Percentiles rank a stretch among this genome's conserved stretches.
Conservation (phyloP, 1,139 yeast genomes). For the Hemisphaericaspora xylanilytica region DNA sequence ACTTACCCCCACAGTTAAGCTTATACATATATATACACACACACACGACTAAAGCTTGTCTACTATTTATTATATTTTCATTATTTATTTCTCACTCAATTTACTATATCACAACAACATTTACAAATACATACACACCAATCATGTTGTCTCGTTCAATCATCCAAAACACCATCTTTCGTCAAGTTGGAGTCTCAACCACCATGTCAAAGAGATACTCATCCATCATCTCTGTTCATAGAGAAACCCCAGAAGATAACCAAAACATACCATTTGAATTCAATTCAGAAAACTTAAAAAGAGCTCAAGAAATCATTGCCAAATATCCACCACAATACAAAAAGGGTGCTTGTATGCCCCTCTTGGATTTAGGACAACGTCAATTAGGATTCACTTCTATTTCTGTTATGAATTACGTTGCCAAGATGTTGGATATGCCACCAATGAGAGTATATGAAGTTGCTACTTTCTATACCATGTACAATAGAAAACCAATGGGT, state of each 20-base stretch:
- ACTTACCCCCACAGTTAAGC: too few species aligned
- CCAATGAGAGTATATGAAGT: constrained; percentile 96
- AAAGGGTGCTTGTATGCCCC: constrained; percentile 87
- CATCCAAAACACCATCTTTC: constrained; percentile 7
- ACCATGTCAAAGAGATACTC: constrained; percentile 27
- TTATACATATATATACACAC: too few species aligned
- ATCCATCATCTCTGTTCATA: constrained; percentile 63
- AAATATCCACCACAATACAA: constrained; percentile 86
- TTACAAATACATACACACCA: too few species aligned
- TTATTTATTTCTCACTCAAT: too few species aligned
- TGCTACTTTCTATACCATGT: constrained; percentile 92
- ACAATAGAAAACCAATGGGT: constrained; percentile 85
- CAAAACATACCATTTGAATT: constrained; percentile 72
- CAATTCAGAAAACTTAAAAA: constrained; percentile 60
- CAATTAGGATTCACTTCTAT: constrained; percentile 86
- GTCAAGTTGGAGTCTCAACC: constrained; percentile 5
- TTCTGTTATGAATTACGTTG: constrained; percentile 91
- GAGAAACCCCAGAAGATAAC: constrained; percentile 70
- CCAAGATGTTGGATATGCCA: constrained; percentile 81
- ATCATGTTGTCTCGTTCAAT: constrained; percentile 16
- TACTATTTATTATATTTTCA: too few species aligned
- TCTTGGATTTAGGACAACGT: constrained; percentile 84
- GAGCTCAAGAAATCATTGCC: constrained; percentile 72
- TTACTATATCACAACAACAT: too few species aligned
- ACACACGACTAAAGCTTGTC: too few species aligned